A percentile compares a stretch with the other conserved stretches of the same genome.
Conservation (phyloP, 352 stramenopile genomes). For the Phytophthora palmivora region DNA sequence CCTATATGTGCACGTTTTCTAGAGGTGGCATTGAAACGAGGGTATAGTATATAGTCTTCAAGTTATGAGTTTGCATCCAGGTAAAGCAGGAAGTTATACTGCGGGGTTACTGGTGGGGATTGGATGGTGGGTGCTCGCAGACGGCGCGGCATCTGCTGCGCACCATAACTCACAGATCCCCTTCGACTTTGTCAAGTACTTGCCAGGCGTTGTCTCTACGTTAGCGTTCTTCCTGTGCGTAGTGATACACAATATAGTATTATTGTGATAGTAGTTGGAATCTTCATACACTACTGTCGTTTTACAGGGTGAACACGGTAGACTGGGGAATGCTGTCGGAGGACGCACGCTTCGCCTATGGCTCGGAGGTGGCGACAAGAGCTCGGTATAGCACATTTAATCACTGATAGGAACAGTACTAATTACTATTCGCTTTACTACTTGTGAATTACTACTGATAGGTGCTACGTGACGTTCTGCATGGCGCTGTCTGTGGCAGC, state of each 20-base stretch:
- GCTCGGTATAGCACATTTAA: constrained; percentile 38
- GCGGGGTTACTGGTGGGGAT: constrained; percentile 56
- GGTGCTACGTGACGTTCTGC: constrained; percentile 63
- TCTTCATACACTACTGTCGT: not conserved
- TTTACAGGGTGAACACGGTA: constrained; percentile 59
- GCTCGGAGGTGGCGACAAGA: constrained; percentile 49
- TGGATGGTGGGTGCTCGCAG: constrained; percentile 69
- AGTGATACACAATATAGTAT: constrained; percentile 1
- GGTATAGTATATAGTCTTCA: constrained; percentile 2
- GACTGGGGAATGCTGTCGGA: constrained; percentile 73
- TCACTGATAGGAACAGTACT: not conserved
- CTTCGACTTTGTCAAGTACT: constrained; percentile 68
- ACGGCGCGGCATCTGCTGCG: constrained; percentile 53
- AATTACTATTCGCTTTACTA: constrained; percentile 1
- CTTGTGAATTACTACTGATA: constrained; percentile 11
- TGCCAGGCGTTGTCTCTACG: constrained; percentile 61
- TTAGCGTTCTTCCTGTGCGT: constrained; percentile 65
- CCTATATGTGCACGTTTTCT: no score
- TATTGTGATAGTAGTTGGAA: constrained; percentile 1
- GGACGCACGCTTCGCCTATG: constrained; percentile 51
- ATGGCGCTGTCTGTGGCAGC: constrained; percentile 49
- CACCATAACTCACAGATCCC: constrained; percentile 59
- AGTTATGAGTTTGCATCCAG: constrained; percentile 38
- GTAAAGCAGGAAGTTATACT: constrained; percentile 54
- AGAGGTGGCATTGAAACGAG: not conserved